A percentile compares a stretch with the other conserved stretches of the same genome.
Conservation (phyloP, 768 basidiomycete genomes). For the Pilatotrama ljubarskyi region DNA sequence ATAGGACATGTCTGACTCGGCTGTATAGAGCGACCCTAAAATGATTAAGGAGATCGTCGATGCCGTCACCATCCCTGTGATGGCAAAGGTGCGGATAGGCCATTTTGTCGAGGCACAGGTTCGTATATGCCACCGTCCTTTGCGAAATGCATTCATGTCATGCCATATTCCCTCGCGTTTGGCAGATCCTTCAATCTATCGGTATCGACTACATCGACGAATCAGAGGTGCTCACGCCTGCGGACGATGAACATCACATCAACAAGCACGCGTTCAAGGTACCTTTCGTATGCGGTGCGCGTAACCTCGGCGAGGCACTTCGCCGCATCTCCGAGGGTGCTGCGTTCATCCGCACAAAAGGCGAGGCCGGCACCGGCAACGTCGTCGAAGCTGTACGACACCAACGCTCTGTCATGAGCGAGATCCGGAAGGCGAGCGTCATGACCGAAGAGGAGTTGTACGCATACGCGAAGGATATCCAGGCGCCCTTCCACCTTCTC, state of each 20-base stretch:
- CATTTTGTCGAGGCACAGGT: slow-evolving; percentile 98
- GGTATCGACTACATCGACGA: slow-evolving; percentile 98
- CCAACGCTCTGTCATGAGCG: slow-evolving; percentile 76
- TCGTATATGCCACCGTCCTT: slow-evolving; percentile 15
- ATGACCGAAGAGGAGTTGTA: slow-evolving; percentile 97
- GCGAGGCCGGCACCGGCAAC: slow-evolving; percentile 87
- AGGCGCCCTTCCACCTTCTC: slow-evolving; percentile 91
- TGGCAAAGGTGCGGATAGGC: slow-evolving; percentile 95
- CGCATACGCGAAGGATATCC: slow-evolving; percentile 86
- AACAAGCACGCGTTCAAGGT: slow-evolving; percentile 96
- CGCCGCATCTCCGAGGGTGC: slow-evolving; percentile 97
- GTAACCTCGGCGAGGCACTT: slow-evolving; percentile 93
- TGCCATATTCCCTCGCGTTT: background rate
- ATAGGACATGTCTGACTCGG: background rate
- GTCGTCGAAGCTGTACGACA: slow-evolving; percentile 95
- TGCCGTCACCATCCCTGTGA: slow-evolving; percentile 95
- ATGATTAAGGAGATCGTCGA: slow-evolving; percentile 97
- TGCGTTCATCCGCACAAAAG: slow-evolving; percentile 98
- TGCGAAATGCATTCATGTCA: background rate
- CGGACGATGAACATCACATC: slow-evolving; percentile 95
- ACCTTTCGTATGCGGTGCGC: slow-evolving; percentile 95
- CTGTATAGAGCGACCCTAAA: slow-evolving; percentile 76
- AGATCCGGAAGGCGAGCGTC: slow-evolving; percentile 81
- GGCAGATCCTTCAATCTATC: slow-evolving; percentile 86
- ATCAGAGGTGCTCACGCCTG: slow-evolving; percentile 92